Percentiles rank a stretch among this genome's conserved stretches.
phyloP scores from a whole-genome alignment of 192 early-diverging fungal species.

The Coemansia sp. region DNA sequence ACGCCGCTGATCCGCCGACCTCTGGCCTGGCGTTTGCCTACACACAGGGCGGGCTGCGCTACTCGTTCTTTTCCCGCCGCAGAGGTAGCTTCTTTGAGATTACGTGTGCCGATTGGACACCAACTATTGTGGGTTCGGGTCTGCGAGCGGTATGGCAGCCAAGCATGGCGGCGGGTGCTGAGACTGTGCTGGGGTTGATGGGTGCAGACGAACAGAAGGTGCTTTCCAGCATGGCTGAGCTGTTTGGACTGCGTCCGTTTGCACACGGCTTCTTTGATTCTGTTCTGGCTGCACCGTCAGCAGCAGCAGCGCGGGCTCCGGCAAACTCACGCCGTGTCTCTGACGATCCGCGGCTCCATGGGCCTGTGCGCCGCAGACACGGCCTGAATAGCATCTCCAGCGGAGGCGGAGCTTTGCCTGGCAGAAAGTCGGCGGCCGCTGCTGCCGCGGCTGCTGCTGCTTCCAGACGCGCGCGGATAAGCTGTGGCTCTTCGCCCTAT shows the following conservation, averaged over 20 bases:
- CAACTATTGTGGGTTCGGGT: slow-evolving; percentile 27
- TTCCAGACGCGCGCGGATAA: neutral
- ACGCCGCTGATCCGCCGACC: slow-evolving; percentile 12
- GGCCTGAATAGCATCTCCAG: neutral
- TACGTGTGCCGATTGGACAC: slow-evolving; percentile 46
- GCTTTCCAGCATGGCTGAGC: slow-evolving; percentile 45
- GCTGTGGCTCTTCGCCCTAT: neutral
- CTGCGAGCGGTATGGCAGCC: slow-evolving; percentile 36
- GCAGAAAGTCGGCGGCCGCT: neutral
- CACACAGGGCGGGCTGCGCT: slow-evolving; percentile 36
- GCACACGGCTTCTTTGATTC: slow-evolving; percentile 46
- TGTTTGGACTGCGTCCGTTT: slow-evolving; percentile 45
- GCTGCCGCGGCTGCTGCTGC: too few relatives aligned
- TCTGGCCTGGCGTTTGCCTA: slow-evolving; percentile 35
- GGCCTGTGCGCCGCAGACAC: slow-evolving; percentile 9
- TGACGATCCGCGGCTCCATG: slow-evolving; percentile 18
- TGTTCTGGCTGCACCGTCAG: slow-evolving; percentile 1
- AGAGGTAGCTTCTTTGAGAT: slow-evolving; percentile 51
- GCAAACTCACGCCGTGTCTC: slow-evolving; percentile 19
- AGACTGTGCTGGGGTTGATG: slow-evolving; percentile 10
- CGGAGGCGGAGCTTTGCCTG: neutral
- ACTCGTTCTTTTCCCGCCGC: slow-evolving; percentile 44
- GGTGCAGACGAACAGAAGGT: slow-evolving; percentile 33
- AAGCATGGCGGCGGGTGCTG: neutral
- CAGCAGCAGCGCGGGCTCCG: neutral